Percentiles rank a stretch among this genome's conserved stretches.
Conservation (phyloP, 129 eudicot genomes). For the Helianthus tuberosus region DNA sequence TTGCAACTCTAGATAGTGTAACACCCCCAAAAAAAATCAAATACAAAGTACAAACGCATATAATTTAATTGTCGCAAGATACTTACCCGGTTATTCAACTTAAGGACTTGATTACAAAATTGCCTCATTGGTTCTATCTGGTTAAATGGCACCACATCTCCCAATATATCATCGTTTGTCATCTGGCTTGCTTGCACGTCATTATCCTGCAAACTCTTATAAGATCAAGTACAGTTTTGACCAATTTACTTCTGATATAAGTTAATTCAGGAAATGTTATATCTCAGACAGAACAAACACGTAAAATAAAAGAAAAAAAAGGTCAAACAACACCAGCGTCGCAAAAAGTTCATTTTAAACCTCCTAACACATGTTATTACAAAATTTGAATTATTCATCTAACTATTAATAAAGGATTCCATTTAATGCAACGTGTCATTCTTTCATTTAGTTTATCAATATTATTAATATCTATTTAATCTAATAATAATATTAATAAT, state of each 20-base stretch:
- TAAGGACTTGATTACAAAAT: slow-evolving; percentile 53
- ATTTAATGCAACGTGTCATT: too few species aligned
- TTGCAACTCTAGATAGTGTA: slow-evolving; percentile 15
- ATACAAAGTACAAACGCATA: slow-evolving; percentile 7
- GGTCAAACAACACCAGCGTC: neutral
- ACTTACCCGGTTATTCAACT: slow-evolving; percentile 41
- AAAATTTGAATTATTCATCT: neutral
- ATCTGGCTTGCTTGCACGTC: slow-evolving; percentile 30
- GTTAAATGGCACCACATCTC: slow-evolving; percentile 51
- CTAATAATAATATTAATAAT: too few species aligned
- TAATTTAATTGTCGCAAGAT: slow-evolving; percentile 7
- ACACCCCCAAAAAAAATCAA: neutral
- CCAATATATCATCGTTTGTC: slow-evolving; percentile 67
- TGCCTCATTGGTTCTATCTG: slow-evolving; percentile 52
- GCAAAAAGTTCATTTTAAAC: neutral
- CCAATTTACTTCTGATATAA: neutral
- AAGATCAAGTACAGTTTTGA: neutral
- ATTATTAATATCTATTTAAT: too few species aligned
- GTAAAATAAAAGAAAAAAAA: neutral
- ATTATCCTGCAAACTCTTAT: slow-evolving; percentile 43
- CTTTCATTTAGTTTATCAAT: too few species aligned
- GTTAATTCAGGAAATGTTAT: neutral
- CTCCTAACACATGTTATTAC: neutral
- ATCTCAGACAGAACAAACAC: neutral
- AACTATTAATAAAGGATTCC: too few species aligned